Evolutionary conservation across 164 flowering plant genomes (phyloP), one percentile per base, ranked within the genome.

Genomic region (Taxillus chinensis): DNA sequence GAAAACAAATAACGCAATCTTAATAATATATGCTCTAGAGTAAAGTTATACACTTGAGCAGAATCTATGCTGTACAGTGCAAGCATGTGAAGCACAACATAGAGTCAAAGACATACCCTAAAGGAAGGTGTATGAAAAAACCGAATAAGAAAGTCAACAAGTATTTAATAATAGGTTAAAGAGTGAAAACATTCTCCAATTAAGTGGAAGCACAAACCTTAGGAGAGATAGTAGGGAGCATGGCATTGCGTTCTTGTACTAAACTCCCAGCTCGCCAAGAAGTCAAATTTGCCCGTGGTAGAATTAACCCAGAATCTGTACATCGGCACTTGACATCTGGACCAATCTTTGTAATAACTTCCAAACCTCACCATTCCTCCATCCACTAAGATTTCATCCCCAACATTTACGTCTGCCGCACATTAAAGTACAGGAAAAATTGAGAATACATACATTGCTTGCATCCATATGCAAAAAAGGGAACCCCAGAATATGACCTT

Each of bases 351-450:
- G 89, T 95, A 69, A 86, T 79, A 74, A 93, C 99, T 58, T 93
- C 99, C 99, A 79, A 90, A 90, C 75, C 97, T 87, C 70, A 89
- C 97, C 99, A 93, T 93, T 69, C 99, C 97, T 51, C 99, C 99
- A 77, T 93, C 97, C 67, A 93, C 95, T 41, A 93, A 86, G 62
- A 93, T 90, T 63, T 93, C 96, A 77, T 93, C 97, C 48, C 95
- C 97, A 39, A 90, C 92, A 74, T 81, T 75, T 55, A 93, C 89
- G 73, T 90, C 99, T 90, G 81, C 37, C 64, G 48, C 55, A 71
- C 50, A 41, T 5, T 8, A 27, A 27, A 27, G 27, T 27, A 50
- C 15, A 60, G 27, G 13, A 37, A 40, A 45, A 27, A 39, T 41
- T 8, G 7, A 48, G 14, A 11, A 16, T 39, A 38, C 16, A 45